Evolutionary conservation across 2,329 filamentous ascomycete species (phyloP).

Genomic region (Sphaerulina populicola): DNA sequence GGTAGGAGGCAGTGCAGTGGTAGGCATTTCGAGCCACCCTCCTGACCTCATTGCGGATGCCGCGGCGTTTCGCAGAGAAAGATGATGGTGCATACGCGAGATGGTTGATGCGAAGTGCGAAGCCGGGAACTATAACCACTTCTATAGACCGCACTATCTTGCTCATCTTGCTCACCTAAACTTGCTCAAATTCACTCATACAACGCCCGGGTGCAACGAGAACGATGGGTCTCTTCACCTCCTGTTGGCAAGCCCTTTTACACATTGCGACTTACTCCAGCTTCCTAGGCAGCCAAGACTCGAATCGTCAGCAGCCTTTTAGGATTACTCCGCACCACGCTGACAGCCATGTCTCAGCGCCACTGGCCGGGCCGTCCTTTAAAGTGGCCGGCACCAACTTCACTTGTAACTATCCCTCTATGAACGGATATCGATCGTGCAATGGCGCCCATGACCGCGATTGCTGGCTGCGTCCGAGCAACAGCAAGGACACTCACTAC

Average conservation of each 20-base stretch:
- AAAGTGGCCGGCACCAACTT: constrained; percentile 16
- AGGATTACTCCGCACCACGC: neutral
- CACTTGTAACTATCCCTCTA: constrained; percentile 14
- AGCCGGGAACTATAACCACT: neutral
- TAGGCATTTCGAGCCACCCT: neutral
- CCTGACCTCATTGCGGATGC: neutral
- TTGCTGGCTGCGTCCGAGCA: constrained; percentile 21
- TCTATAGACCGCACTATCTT: neutral
- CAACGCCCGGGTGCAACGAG: neutral
- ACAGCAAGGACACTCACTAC: constrained; percentile 14
- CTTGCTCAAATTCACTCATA: neutral
- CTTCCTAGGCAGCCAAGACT: constrained; percentile 3
- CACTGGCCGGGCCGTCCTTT: constrained; percentile 8
- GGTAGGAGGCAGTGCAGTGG: neutral
- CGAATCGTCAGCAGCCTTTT: constrained; percentile 8
- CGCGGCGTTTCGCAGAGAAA: neutral
- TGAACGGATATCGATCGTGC: constrained; percentile 12
- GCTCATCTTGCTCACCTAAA: neutral
- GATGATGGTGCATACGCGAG: neutral
- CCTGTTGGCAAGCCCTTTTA: constrained; percentile 17
- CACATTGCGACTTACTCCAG: constrained; percentile 8
- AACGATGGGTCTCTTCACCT: constrained; percentile 16
- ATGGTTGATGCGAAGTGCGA: neutral
- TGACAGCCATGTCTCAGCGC: neutral
- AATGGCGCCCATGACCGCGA: constrained; percentile 25